Conservation (phyloP, 2,329 filamentous ascomycete genomes). For the Calonectria ilicicola region DNA sequence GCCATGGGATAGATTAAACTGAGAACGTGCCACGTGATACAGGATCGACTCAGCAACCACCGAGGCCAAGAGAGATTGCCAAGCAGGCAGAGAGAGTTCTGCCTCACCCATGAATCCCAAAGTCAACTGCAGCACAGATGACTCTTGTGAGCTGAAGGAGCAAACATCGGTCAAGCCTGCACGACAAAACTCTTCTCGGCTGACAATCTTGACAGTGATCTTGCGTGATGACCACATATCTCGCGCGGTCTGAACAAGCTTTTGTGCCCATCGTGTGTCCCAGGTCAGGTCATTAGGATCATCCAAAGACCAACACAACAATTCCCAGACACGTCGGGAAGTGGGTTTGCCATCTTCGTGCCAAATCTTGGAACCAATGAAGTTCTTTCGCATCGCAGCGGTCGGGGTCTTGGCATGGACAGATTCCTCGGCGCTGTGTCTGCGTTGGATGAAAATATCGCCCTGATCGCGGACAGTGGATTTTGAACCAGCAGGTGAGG, state of each 20-base stretch:
- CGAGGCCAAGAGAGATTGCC: constrained; percentile 19
- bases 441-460: background rate
- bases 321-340: background rate
- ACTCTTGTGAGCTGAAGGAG: constrained; percentile 15
- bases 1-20: constrained; percentile 16
- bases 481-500: background rate
- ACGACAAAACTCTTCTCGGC: constrained; percentile 18
- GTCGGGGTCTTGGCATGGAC: background rate
- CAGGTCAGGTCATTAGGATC: background rate
- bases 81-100: constrained; percentile 14
- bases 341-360: constrained; percentile 15
- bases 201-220: constrained; percentile 21
- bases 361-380: constrained; percentile 15
- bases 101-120: constrained; percentile 21
- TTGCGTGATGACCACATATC: constrained; percentile 7
- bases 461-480: background rate
- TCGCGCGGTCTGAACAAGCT: background rate
- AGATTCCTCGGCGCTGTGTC: constrained; percentile 5
- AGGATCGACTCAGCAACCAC: constrained; percentile 18
- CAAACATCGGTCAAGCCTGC: background rate
- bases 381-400: constrained; percentile 3
- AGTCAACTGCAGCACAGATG: background rate
- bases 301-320: constrained; percentile 1
- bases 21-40: constrained; percentile 24
- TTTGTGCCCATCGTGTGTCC: background rate